Conservation (phyloP, 176 grass and related monocot species). For the Rhynchospora breviuscula region DNA sequence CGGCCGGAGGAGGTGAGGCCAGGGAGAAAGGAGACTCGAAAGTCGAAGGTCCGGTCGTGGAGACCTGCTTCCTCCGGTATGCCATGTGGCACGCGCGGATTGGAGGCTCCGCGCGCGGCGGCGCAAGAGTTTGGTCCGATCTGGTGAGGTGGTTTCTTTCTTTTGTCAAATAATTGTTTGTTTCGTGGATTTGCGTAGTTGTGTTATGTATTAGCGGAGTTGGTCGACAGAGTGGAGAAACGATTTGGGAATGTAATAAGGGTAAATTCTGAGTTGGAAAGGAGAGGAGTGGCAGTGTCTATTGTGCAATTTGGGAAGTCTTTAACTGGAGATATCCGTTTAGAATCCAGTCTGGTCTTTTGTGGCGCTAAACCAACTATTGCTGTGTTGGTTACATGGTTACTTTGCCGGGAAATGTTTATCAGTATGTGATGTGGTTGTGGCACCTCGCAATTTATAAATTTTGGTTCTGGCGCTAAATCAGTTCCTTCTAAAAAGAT, state of each 20-base stretch:
- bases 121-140: not conserved
- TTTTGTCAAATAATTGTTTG: not conserved
- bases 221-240: not conserved
- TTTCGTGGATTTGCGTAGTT: not conserved
- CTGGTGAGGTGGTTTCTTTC: not conserved
- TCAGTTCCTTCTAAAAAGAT: not conserved
- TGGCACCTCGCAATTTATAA: too few species aligned
- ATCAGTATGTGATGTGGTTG: not conserved
- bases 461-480: not conserved
- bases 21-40: constrained; percentile 29
- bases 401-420: not conserved
- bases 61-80: constrained; percentile 32
- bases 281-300: not conserved
- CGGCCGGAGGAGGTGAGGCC: constrained; percentile 15
- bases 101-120: not conserved
- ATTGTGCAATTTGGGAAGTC: not conserved
- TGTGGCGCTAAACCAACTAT: not conserved
- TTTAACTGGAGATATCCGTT: not conserved
- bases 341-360: not conserved
- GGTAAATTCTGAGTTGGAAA: not conserved
- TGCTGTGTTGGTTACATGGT: not conserved
- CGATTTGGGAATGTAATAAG: not conserved
- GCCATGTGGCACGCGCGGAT: constrained; percentile 26
- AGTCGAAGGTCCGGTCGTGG: constrained; percentile 9
- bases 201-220: not conserved